A percentile compares a stretch with the other conserved stretches of the same genome.
These are phyloP conservation scores for Panus rudis DNA, from an alignment of 768 basidiomycete genomes.

Conservation along the genomic window DNA sequence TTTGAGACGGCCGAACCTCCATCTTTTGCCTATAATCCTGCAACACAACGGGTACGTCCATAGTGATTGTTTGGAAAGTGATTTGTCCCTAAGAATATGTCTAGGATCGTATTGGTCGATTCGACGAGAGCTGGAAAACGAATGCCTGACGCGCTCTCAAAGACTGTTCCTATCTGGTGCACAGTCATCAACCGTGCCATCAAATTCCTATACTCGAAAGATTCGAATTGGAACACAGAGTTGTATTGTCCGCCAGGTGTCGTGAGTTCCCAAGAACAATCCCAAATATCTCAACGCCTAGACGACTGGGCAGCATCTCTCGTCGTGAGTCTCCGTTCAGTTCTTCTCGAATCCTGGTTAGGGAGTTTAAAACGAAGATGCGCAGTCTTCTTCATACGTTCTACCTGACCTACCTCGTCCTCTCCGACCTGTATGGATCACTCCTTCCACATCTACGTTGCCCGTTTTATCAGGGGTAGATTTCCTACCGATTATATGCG, in stretches of 20 bases:
- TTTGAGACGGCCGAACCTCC: conserved; percentile 76
- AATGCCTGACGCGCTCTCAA: conserved; percentile 69
- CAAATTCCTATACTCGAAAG: conserved; percentile 21
- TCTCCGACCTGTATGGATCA: conserved; percentile 84
- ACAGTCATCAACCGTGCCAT: conserved; percentile 73
- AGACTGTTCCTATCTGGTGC: conserved; percentile 92
- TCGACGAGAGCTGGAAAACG: conserved; percentile 91
- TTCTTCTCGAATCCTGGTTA: neutral
- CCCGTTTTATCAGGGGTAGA: conserved; percentile 29
- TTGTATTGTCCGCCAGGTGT: conserved; percentile 67
- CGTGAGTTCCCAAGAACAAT: conserved; percentile 71
- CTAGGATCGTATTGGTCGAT: conserved; percentile 79
- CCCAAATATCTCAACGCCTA: conserved; percentile 63
- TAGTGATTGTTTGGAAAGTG: no score
- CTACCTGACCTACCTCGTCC: conserved; percentile 56
- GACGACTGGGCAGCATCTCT: conserved; percentile 64
- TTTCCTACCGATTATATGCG: conserved; percentile 72
- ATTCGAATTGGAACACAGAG: conserved; percentile 40
- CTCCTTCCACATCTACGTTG: conserved; percentile 55
- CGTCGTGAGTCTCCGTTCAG: conserved; percentile 39
- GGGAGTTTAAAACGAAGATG: neutral
- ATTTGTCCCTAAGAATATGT: neutral
- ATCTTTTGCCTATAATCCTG: conserved; percentile 54
- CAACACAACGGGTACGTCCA: conserved; percentile 51
- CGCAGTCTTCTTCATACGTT: conserved; percentile 63